Conservation (phyloP, 805 yeast species). For the Spathaspora boniae region DNA sequence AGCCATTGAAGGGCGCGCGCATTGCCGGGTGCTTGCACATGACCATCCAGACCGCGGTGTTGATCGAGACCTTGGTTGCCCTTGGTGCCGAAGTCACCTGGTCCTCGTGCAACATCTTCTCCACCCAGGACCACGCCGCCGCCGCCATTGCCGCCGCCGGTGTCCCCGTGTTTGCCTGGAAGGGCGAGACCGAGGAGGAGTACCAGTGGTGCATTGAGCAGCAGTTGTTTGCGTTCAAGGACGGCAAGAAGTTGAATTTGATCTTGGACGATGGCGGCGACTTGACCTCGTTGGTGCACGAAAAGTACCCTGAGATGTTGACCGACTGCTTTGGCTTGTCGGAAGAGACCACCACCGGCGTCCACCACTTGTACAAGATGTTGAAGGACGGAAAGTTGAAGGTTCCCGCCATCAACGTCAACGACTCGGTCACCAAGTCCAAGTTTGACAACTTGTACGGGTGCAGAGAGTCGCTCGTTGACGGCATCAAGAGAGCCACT, state of each 20-base stretch:
- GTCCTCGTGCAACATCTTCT: constrained; percentile 99
- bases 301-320: constrained; percentile 96
- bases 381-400: constrained; percentile 80
- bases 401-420: constrained; percentile 99
- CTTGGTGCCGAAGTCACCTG: constrained; percentile 99
- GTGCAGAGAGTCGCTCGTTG: constrained; percentile 97
- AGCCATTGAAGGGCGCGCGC: constrained; percentile 98
- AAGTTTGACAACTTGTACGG: constrained; percentile 99
- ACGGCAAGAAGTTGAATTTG: constrained; percentile 89
- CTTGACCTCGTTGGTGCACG: constrained; percentile 93
- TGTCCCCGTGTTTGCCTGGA: constrained; percentile 99
- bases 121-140: constrained; percentile 99
- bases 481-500: constrained; percentile 99
- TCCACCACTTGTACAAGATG: constrained; percentile 97
- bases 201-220: constrained; percentile 99
- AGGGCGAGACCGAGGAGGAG: constrained; percentile 99
- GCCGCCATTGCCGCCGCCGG: constrained; percentile 99
- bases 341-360: constrained; percentile 99
- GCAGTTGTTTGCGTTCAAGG: constrained; percentile 97
- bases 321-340: constrained; percentile 92
- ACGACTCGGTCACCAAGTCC: constrained; percentile 98
- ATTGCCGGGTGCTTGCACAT: constrained; percentile 99
- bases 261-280: constrained; percentile 99
- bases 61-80: constrained; percentile 94
- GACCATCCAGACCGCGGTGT: constrained; percentile 99